A percentile compares a stretch with the other conserved stretches of the same genome.
These are phyloP conservation scores for Yamagishiella unicocca DNA, from an alignment of 139 green algal species.

Conservation along the genomic window DNA sequence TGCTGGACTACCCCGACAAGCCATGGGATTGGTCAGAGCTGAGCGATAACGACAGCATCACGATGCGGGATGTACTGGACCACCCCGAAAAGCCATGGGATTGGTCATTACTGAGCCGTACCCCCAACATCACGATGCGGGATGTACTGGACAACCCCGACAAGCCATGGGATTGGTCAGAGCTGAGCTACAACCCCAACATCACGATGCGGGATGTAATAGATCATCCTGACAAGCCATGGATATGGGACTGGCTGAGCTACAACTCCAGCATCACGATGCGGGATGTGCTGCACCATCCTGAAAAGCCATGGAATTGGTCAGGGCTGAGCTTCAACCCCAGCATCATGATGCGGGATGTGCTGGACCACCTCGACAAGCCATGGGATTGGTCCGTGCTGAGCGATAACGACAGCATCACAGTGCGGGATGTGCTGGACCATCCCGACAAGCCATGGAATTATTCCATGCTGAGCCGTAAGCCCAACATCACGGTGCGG, in stretches of 20 bases:
- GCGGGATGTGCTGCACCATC: background rate
- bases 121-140: background rate
- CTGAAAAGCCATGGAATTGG: background rate
- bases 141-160: background rate
- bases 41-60: background rate
- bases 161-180: background rate
- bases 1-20: background rate
- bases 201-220: background rate
- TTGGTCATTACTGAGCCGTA: background rate
- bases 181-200: background rate
- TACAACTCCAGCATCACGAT: background rate
- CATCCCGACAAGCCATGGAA: background rate
- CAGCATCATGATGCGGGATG: background rate
- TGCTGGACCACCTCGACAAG: background rate
- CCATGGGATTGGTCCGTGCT: background rate
- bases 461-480: background rate
- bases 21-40: background rate
- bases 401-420: background rate
- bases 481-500: background rate
- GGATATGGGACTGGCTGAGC: background rate
- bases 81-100: background rate
- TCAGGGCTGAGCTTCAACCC: background rate
- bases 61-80: background rate
- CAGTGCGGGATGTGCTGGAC: background rate
- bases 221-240: background rate